Conservation (phyloP, 768 basidiomycete genomes). For the Calocera cornea region DNA sequence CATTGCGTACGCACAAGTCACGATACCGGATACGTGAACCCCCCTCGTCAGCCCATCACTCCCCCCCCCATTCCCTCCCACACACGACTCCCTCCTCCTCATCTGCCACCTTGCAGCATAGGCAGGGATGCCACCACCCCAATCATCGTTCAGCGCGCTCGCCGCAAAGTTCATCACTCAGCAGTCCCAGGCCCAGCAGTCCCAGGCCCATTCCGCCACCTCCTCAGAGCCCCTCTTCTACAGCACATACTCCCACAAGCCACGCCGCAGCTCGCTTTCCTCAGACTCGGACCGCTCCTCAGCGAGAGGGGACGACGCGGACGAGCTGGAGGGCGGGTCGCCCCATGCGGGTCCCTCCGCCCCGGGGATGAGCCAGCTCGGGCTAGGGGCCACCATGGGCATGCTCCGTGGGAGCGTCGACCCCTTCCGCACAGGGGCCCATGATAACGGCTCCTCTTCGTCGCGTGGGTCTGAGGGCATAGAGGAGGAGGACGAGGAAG, state of each 20-base stretch:
- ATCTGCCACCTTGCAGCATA: background rate
- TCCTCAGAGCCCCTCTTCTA: conserved; percentile 3
- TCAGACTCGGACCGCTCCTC: background rate
- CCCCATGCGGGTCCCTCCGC: background rate
- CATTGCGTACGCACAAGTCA: background rate
- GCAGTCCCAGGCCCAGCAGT: background rate
- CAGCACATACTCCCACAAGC: background rate
- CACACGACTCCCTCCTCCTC: background rate
- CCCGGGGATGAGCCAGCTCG: background rate
- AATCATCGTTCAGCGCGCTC: background rate
- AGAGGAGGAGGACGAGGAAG: background rate
- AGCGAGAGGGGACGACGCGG: background rate
- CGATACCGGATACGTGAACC: background rate
- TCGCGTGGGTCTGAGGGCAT: background rate
- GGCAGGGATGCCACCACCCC: background rate
- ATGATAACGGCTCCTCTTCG: background rate
- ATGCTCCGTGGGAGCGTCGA: background rate
- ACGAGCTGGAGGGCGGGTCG: background rate
- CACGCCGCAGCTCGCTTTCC: background rate
- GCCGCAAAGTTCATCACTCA: conserved; percentile 4
- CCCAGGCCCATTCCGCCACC: background rate
- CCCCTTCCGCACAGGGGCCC: background rate
- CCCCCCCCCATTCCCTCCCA: background rate
- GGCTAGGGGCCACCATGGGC: background rate
- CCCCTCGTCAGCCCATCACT: too few species aligned